Base-by-base conservation (phyloP, 2,329 filamentous ascomycete genomes). In the Elsinoe perseae region DNA sequence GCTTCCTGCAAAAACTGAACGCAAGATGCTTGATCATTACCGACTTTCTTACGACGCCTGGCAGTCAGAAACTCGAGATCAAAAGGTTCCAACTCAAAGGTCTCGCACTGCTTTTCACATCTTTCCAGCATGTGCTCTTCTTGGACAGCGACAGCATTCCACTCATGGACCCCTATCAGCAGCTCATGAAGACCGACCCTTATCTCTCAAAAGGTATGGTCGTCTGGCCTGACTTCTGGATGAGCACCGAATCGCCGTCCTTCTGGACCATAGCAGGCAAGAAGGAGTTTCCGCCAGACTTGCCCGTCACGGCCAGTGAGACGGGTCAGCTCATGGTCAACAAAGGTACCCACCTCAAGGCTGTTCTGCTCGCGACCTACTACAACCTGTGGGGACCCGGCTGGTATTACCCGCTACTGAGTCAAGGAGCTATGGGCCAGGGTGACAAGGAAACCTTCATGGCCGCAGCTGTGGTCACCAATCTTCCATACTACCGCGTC, bases 401-500 rank as follows among this genome's bases (percentile, higher is more conserved):
- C 0, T 69, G 70, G 54, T 78, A 75, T 60, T 78, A 77, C 58
- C 68, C 70, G 0, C 63, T 78, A 0, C 66, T 76, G 7, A 73
- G 70, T 3, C 75, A 77, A 62, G 75, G 75, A 30, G 75, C 71
- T 6, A 66, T 72, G 0, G 76, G 76, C 9, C 69, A 77, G 63
- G 76, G 76, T 14, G 76, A 78, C 64, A 78, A 78, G 61, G 76
- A 78, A 61, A 77, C 75, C 0, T 78, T 78, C 60, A 62, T 75
- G 14, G 67, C 72, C 4, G 75, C 75, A 6, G 74, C 76, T 7
- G 59, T 70, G 2, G 72, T 66, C 9, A 63, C 75, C 1, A 62
- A 65, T 3, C 65, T 71, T 4, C 61, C 70, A 1, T 75, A 71
- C 61, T 75, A 76, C 60, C 66, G 71, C 30, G 74, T 77, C 44